Base-by-base conservation (phyloP, 441 rosid genomes). In the Adansonia rubrostipa region DNA sequence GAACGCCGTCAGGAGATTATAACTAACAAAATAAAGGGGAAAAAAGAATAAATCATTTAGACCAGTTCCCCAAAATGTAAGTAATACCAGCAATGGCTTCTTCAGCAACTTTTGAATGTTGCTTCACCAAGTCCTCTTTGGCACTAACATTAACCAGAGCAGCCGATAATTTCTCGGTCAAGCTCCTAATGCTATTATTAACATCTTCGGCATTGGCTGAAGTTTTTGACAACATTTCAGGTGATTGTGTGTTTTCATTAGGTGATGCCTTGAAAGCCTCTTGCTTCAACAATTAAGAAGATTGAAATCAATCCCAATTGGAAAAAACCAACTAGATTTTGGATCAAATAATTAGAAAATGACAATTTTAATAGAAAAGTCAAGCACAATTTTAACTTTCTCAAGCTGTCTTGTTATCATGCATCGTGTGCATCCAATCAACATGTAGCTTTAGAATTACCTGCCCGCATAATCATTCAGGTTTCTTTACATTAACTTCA, bases 21-120 rank as follows among this genome's bases (percentile, higher is more conserved):
- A 3, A 17, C 56, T 13, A 74, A 28, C 22, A 10, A 60, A 22
- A 42, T 3, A 56, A 36, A 5, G 11, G 1, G 0, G 47, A 56
- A 42, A 64, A 22, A 65, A 10, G 53, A 53, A 19, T n/a, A 28
- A 67, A 11, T 33, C 7, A 19, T 44, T 48, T 6, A 60, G 33
- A 57, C 28, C 36, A 69, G 17, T 45, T 51, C 17, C 15, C 13
- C 3, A 42, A 10, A 9, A 54, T 65, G 77, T 10, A 24, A 64
- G 48, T 4, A 33, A 68, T 87, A 95, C 99, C 99, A 79, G 97
- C 93, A 63, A 95, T 93, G 75, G 99, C 99, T 91, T 95, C 99
- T 86, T 93, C 99, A 0, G 99, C 98, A 69, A 95, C 97, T 87
- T 90, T 95, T 15, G 87, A 87, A 75, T 95, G 99, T 83, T 95